A percentile compares a stretch with the other conserved stretches of the same genome.
Conservation (phyloP, 495 filamentous ascomycete genomes). For the Penicillium pancosmium region DNA sequence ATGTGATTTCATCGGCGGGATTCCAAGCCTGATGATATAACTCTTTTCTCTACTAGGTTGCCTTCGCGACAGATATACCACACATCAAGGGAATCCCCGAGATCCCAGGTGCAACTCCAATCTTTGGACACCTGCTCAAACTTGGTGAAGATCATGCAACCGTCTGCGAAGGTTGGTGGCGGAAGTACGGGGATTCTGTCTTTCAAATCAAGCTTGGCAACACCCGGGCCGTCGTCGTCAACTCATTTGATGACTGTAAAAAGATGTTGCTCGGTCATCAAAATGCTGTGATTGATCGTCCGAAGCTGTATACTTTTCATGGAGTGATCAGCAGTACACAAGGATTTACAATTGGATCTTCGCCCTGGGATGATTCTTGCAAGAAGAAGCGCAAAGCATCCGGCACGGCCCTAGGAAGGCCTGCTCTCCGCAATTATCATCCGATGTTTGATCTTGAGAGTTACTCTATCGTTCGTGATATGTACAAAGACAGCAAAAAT, state of each 20-base stretch:
- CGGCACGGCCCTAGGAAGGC: conserved; percentile 46
- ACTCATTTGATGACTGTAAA: conserved; percentile 49
- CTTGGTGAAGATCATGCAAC: conserved; percentile 60
- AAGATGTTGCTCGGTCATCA: conserved; percentile 51
- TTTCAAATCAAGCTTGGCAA: conserved; percentile 60
- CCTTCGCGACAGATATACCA: conserved; percentile 45
- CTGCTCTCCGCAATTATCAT: conserved; percentile 48
- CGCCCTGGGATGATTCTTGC: conserved; percentile 55
- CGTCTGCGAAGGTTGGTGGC: conserved; percentile 56
- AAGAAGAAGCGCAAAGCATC: conserved; percentile 55
- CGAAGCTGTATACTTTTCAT: conserved; percentile 53
- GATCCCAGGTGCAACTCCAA: conserved; percentile 51
- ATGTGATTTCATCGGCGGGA: no score
- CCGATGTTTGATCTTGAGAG: conserved; percentile 57
- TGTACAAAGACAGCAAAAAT: conserved; percentile 42
- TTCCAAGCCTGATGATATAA: not conserved
- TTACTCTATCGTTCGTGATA: conserved; percentile 49
- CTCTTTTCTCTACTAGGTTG: conserved; percentile 10
- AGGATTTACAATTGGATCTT: conserved; percentile 48
- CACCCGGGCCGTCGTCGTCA: conserved; percentile 51
- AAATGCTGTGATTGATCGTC: conserved; percentile 50
- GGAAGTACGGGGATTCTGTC: conserved; percentile 52
- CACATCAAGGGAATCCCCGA: conserved; percentile 53
- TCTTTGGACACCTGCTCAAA: conserved; percentile 56
- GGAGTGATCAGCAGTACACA: conserved; percentile 51